A percentile compares a stretch with the other conserved stretches of the same genome.
These are phyloP conservation scores for Scedosporium apiospermum DNA, from an alignment of 2,329 filamentous ascomycete genomes.

Conservation along the genomic window DNA sequence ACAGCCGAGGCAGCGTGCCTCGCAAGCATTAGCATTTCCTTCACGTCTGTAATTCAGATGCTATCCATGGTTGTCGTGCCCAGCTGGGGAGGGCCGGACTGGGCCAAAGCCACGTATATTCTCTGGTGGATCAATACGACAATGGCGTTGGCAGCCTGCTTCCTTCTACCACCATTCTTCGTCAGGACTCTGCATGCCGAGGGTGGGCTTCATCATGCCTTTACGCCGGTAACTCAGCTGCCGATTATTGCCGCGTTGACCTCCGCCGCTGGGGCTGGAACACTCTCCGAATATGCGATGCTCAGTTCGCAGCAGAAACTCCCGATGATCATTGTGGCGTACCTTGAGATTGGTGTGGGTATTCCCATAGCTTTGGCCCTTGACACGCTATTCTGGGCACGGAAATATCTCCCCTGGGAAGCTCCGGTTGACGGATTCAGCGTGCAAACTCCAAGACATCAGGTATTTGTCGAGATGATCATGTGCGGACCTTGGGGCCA, in stretches of 20 bases:
- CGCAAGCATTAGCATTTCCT: slow-evolving; percentile 25
- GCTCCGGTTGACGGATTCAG: background rate
- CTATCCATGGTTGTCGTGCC: slow-evolving; percentile 13
- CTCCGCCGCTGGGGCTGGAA: slow-evolving; percentile 23
- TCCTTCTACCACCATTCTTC: slow-evolving; percentile 23
- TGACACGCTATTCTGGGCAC: slow-evolving; percentile 21
- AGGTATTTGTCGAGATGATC: slow-evolving; percentile 27
- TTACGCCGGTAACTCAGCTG: slow-evolving; percentile 24
- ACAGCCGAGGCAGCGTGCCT: slow-evolving; percentile 26
- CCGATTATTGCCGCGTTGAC: slow-evolving; percentile 28
- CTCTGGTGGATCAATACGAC: slow-evolving; percentile 30
- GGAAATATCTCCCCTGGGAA: slow-evolving; percentile 18
- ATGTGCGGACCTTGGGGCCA: slow-evolving; percentile 29
- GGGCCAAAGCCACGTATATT: slow-evolving; percentile 19
- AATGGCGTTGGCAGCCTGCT: slow-evolving; percentile 20
- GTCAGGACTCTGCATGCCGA: slow-evolving; percentile 24
- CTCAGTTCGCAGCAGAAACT: slow-evolving; percentile 20
- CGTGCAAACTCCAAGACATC: background rate
- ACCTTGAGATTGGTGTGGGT: slow-evolving; percentile 25
- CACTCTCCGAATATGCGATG: slow-evolving; percentile 20
- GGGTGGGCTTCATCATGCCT: slow-evolving; percentile 14
- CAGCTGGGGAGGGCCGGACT: slow-evolving; percentile 12
- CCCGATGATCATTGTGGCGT: slow-evolving; percentile 28
- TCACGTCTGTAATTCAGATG: slow-evolving; percentile 17
- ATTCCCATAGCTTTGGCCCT: slow-evolving; percentile 21